These are phyloP conservation scores for Dendrobium officinale DNA, from an alignment of 106 monocot species.

Conservation along the genomic window DNA sequence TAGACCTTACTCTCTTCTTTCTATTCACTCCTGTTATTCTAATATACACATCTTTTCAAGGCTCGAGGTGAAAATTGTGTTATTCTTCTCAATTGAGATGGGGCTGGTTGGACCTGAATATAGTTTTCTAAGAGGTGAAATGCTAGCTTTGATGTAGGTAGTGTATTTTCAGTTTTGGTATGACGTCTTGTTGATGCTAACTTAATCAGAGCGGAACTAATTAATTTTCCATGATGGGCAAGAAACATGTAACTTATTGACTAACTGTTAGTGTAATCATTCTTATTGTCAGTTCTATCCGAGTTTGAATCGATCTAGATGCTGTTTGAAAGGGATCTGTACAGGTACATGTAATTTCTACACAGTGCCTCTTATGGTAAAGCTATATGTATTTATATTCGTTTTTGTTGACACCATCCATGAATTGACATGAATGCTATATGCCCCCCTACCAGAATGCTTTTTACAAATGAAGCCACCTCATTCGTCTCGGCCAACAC, in stretches of 20 bases:
- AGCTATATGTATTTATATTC: background rate
- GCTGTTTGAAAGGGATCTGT: slow-evolving; percentile 81
- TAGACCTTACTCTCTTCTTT: background rate
- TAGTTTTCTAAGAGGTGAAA: background rate
- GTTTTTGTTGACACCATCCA: background rate
- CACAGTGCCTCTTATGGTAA: background rate
- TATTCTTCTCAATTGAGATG: background rate
- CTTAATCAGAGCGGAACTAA: background rate
- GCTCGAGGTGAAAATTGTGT: background rate
- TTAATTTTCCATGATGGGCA: slow-evolving; percentile 1
- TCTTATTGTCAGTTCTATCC: slow-evolving; percentile 55
- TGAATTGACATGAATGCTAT: background rate
- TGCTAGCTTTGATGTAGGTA: background rate
- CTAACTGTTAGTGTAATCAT: background rate
- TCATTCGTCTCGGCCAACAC: slow-evolving; percentile 48
- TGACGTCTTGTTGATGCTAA: background rate
- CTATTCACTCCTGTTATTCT: background rate
- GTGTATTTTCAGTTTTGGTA: background rate
- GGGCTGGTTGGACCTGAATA: background rate
- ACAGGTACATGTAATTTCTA: slow-evolving; percentile 37
- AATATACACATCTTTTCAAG: background rate
- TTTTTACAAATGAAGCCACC: slow-evolving; percentile 86
- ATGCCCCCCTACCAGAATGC: slow-evolving; percentile 48
- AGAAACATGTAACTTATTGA: background rate
- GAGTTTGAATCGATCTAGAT: slow-evolving; percentile 75